Conservation (phyloP, 1,139 yeast genomes). For the Eremothecium cymbalariae region DNA sequence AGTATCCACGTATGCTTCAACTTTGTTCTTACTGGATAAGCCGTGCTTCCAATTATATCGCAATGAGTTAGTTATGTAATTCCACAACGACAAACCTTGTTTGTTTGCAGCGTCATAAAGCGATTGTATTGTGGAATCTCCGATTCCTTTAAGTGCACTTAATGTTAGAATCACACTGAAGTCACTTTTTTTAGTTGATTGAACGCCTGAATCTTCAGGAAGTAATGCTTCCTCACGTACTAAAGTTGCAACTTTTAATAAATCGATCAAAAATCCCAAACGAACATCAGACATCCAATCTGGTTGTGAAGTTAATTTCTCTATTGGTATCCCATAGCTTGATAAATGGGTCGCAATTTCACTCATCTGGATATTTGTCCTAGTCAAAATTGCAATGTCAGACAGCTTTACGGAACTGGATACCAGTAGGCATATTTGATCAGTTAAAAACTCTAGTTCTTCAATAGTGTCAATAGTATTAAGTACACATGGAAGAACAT, state of each 20-base stretch:
- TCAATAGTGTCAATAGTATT: constrained; percentile 15
- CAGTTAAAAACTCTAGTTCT: constrained; percentile 19
- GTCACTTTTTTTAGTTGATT: constrained; percentile 16
- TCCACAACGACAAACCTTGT: constrained; percentile 21
- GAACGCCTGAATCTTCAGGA: constrained; percentile 3
- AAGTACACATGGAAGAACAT: constrained; percentile 16
- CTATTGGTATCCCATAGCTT: constrained; percentile 38
- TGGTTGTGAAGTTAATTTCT: constrained; percentile 41
- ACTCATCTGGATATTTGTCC: constrained; percentile 49
- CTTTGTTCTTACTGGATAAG: constrained; percentile 15
- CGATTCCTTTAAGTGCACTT: constrained; percentile 24
- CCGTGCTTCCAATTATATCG: constrained; percentile 15
- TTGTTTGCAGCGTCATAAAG: constrained; percentile 16
- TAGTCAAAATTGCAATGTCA: constrained; percentile 50
- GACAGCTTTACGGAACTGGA: constrained; percentile 24
- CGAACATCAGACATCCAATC: constrained; percentile 44
- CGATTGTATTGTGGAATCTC: constrained; percentile 18
- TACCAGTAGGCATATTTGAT: constrained; percentile 21
- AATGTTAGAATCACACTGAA: constrained; percentile 23
- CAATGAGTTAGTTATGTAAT: constrained; percentile 15
- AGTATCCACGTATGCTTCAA: constrained; percentile 10
- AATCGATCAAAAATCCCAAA: constrained; percentile 43
- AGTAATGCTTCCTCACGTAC: constrained; percentile 11
- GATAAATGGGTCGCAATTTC: constrained; percentile 37
- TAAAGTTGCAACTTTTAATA: constrained; percentile 36